These are phyloP conservation scores for Globisporangium polare DNA, from an alignment of 352 stramenopile species.

Conservation along the genomic window DNA sequence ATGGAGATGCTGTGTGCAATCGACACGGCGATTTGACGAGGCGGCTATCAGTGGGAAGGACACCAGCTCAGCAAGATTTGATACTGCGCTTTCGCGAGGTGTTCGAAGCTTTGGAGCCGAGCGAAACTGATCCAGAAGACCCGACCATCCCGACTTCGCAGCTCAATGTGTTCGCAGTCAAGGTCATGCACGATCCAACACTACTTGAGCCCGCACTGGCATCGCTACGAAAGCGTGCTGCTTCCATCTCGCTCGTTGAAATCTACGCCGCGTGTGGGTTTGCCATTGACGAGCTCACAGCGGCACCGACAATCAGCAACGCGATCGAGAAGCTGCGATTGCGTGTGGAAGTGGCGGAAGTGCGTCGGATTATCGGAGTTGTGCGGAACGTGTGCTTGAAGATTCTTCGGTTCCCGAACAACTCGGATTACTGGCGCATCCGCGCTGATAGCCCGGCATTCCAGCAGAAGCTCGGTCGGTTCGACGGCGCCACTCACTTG, in stretches of 20 bases:
- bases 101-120: conserved; percentile 39
- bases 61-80: conserved; percentile 45
- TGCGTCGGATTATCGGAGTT: conserved; percentile 48
- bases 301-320: conserved; percentile 47
- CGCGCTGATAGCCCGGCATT: conserved; percentile 52
- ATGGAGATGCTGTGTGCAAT: conserved; percentile 43
- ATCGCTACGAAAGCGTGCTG: conserved; percentile 39
- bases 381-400: conserved; percentile 59
- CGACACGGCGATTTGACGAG: conserved; percentile 56
- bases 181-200: conserved; percentile 35
- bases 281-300: conserved; percentile 61
- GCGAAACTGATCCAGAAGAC: conserved; percentile 14
- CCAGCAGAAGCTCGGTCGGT: conserved; percentile 56
- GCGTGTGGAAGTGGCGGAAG: conserved; percentile 40
- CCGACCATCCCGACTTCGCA: conserved; percentile 35
- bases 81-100: conserved; percentile 61
- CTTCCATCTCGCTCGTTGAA: conserved; percentile 51
- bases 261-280: conserved; percentile 57
- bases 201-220: conserved; percentile 37
- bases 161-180: conserved; percentile 38
- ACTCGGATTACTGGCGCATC: conserved; percentile 68
- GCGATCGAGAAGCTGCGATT: conserved; percentile 53
- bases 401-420: conserved; percentile 65
- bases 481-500: conserved; percentile 51
- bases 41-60: conserved; percentile 53